Percentiles rank a stretch among this genome's conserved stretches.
Conservation (phyloP, 257 asterid genomes). For the Solanum clarkiae region DNA sequence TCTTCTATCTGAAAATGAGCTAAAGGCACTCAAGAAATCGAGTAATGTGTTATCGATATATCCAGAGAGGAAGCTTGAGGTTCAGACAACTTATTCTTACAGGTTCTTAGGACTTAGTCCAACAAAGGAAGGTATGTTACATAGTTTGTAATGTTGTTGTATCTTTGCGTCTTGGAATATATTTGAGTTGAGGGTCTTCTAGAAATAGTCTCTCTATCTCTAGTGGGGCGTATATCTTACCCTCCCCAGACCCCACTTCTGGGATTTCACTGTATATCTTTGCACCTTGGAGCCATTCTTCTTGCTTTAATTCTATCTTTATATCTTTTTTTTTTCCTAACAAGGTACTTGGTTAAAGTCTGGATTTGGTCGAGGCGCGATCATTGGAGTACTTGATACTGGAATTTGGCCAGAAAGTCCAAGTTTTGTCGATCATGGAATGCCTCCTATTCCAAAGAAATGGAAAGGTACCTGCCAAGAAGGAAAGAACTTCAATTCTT, state of each 20-base stretch:
- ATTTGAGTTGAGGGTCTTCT: too few species aligned
- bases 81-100: slow-evolving; percentile 83
- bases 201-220: too few species aligned
- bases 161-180: too few species aligned
- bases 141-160: neutral
- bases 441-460: slow-evolving; percentile 62
- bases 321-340: neutral
- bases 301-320: neutral
- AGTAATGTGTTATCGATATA: slow-evolving; percentile 52
- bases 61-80: slow-evolving; percentile 42
- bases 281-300: neutral
- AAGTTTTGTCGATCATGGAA: slow-evolving; percentile 61
- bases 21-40: slow-evolving; percentile 18
- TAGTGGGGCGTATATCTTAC: too few species aligned
- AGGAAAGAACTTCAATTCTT: slow-evolving; percentile 45
- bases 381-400: slow-evolving; percentile 79
- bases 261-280: neutral
- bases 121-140: slow-evolving; percentile 15
- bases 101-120: slow-evolving; percentile 67
- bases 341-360: slow-evolving; percentile 58
- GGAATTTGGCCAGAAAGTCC: slow-evolving; percentile 96
- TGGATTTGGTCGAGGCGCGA: slow-evolving; percentile 58
- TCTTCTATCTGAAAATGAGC: slow-evolving; percentile 36
- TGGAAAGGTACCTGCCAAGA: slow-evolving; percentile 81
- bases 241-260: too few species aligned